Conservation (phyloP, 2,329 filamentous ascomycete species). For the Decorospora gaudefroyi region DNA sequence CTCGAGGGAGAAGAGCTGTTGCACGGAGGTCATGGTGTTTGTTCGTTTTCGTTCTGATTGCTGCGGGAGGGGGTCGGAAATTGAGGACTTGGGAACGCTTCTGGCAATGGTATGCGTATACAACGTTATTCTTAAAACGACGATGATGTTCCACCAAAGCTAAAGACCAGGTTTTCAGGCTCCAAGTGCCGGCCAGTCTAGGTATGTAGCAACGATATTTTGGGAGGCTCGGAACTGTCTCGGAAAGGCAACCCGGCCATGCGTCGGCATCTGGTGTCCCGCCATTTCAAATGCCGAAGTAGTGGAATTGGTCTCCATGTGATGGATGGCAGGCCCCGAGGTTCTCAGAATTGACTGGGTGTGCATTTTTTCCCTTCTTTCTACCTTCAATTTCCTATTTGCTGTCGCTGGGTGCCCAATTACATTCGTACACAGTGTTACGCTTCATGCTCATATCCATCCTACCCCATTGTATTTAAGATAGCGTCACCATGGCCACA, state of each 20-base stretch:
- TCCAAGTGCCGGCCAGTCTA: neutral
- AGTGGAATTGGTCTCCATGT: conserved; percentile 36
- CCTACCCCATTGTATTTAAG: conserved; percentile 2
- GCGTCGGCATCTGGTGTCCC: conserved; percentile 37
- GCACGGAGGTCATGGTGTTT: conserved; percentile 36
- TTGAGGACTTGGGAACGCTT: conserved; percentile 12
- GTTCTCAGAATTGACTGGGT: conserved; percentile 10
- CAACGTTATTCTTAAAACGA: neutral
- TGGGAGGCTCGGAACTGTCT: conserved; percentile 29
- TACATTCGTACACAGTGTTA: neutral
- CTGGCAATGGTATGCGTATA: neutral
- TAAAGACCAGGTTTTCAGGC: no score
- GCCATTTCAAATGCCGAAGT: conserved; percentile 39
- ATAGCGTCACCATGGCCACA: conserved; percentile 24
- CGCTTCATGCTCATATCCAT: neutral
- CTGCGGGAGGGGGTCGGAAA: conserved; percentile 11
- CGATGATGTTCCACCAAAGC: no score
- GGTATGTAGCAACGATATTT: conserved; percentile 13
- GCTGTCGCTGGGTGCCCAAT: neutral
- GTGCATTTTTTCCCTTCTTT: neutral
- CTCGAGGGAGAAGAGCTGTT: conserved; percentile 55
- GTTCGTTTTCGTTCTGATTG: neutral
- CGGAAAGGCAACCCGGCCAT: conserved; percentile 36
- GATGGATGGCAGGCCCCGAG: no score
- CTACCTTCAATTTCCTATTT: neutral